Base-by-base conservation (phyloP, 495 filamentous ascomycete species). In the Penicillium bovifimosum region DNA sequence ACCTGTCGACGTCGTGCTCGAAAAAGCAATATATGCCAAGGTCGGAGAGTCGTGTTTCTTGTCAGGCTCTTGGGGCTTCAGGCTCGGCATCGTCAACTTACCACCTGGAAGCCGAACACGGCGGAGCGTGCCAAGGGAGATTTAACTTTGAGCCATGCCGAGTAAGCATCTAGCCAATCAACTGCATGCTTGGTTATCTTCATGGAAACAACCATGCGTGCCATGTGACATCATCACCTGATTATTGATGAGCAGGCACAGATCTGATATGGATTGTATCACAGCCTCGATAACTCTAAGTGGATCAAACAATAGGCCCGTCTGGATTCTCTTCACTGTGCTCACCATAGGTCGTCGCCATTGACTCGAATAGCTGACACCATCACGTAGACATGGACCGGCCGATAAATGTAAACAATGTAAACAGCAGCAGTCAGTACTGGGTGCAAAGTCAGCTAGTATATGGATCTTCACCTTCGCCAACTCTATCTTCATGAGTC, bases 1-100 rank as follows among this genome's bases (percentile, higher is more conserved):
- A 18, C 18, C n/a, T n/a, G n/a, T n/a, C n/a, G n/a, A n/a, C n/a
- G n/a, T 45, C 18, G 7, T 7, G 24, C 9, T 11, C 5, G n/a
- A 14, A 48, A 39, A 48, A 48, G 46, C 46, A 48, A 48, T 29
- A 28, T 1, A 26, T 27, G 46, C 46, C 46, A 48, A 48, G 46
- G 10, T 2, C 9, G 3, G 46, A 48, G 26, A 38, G 24, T 39
- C 20, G 20, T 47, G 18, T 38, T 18, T 2, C 11, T 48, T 17
- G 11, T 27, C 33, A 10, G 11, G 27, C 2, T 41, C 14, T 28
- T 36, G 46, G 1, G 17, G 18, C 33, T 39, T 50, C 35, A 29
- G 47, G 3, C 47, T 5, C 29, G 16, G 28, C 28, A 33, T 42
- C 4, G 17, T 32, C 16, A 50, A 31, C n/a, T n/a, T n/a, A n/a